Base-by-base conservation (phyloP, 257 asterid species). In the Thymus mandschuricus region DNA sequence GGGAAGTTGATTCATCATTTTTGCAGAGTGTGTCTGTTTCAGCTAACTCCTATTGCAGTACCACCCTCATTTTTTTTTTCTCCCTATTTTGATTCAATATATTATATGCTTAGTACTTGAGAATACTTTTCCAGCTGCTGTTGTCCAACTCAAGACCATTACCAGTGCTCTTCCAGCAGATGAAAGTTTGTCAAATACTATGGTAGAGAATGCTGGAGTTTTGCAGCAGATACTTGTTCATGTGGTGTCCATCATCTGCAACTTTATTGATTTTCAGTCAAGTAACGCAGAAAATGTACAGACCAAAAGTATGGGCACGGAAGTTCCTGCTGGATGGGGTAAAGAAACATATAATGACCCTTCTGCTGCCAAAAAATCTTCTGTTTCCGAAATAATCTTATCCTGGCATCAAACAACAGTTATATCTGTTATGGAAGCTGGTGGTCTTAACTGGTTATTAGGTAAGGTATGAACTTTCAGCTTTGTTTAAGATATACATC, bases 371-470 rank as follows among this genome's bases (percentile, higher is more conserved):
- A 30, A 60, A 46, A 75, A 82, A 63, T 76, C 83, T 80, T 72
- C 78, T 64, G 75, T 77, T 75, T 70, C 87, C 79, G 96, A 87
- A 65, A 72, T 76, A 70, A 69, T 78, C 77, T 72, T 87, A 58
- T 79, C 75, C 35, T 94, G 97, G 99, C 97, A 86, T 84, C 94
- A 91, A 75, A 89, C 82, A 76, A 84, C 98, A 62, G 86, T 91
- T 79, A 83, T 88, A 70, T 91, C 96, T 28, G 85, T 94, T 57
- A 89, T 92, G 97, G 99, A 94, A 82, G 97, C 99, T 73, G 99
- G 99, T 79, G 96, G 97, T 74, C 96, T 91, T 75, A 89, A 91
- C 74, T 94, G 99, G 99, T 91, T 94, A 86, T 89, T 92, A 91
- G 98, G 99, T 94, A 92, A 86, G 96, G 92, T 90, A 88, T 85